These are phyloP conservation scores for Dryas octopetala DNA, from an alignment of 306 rosid genomes.

Conservation along the genomic window DNA sequence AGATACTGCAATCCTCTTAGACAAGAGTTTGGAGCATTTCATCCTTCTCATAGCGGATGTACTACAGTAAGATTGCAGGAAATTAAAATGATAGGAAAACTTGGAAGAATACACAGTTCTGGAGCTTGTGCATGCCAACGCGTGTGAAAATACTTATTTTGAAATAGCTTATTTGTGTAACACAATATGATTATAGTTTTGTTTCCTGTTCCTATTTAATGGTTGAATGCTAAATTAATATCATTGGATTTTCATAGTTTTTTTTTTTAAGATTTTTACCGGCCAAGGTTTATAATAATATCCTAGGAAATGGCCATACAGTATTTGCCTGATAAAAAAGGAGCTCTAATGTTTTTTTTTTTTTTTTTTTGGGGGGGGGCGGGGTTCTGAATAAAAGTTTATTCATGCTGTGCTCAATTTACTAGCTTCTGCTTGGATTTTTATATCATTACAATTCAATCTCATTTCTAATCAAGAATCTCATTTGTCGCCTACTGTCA, in stretches of 20 bases:
- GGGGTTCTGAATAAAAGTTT: too few relatives aligned
- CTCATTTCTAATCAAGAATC: too few relatives aligned
- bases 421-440: too few relatives aligned
- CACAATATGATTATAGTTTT: not conserved
- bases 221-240: too few relatives aligned
- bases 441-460: too few relatives aligned
- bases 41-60: not conserved
- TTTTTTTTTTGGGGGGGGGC: too few relatives aligned
- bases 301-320: too few relatives aligned
- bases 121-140: not conserved
- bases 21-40: not conserved
- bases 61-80: not conserved
- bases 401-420: too few relatives aligned
- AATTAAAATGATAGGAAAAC: not conserved
- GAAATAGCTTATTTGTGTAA: not conserved
- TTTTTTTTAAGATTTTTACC: not conserved
- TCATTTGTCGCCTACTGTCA: too few relatives aligned
- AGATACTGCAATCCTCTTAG: conserved; percentile 69
- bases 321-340: too few relatives aligned
- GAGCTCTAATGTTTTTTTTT: too few relatives aligned
- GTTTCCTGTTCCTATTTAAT: not conserved
- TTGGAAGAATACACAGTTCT: not conserved
- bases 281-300: too few relatives aligned
- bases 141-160: not conserved
- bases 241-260: not conserved